Percentiles rank a stretch among this genome's conserved stretches.
Evolutionary conservation across 2,329 filamentous ascomycete genomes (phyloP).

Genomic region (Malbranchea cinnamomea): DNA sequence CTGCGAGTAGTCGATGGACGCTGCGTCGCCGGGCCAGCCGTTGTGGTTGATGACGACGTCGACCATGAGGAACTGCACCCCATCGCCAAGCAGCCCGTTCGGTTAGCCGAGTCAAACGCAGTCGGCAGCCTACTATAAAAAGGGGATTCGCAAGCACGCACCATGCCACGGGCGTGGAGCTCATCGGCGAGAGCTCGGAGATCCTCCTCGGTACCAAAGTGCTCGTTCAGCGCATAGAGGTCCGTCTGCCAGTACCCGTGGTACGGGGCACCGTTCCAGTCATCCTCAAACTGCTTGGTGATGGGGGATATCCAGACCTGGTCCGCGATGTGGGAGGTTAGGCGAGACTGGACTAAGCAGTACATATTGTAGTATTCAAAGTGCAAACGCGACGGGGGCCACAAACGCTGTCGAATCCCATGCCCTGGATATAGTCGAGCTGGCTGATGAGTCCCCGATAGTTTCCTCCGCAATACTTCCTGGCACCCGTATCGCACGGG

Average conservation of each 20-base stretch:
- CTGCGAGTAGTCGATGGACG: slow-evolving; percentile 40
- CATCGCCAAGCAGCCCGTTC: background rate
- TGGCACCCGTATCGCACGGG: slow-evolving; percentile 17
- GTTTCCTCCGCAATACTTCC: slow-evolving; percentile 36
- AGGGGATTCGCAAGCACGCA: background rate
- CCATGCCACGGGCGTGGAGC: slow-evolving; percentile 32
- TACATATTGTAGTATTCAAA: slow-evolving; percentile 8
- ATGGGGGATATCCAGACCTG: slow-evolving; percentile 29
- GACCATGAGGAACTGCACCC: slow-evolving; percentile 33
- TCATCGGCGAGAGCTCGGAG: slow-evolving; percentile 31
- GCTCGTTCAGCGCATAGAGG: slow-evolving; percentile 33
- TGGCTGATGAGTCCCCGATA: slow-evolving; percentile 34
- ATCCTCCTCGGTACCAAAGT: slow-evolving; percentile 35
- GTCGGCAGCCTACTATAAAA: slow-evolving; percentile 2
- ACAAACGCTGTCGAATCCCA: slow-evolving; percentile 37
- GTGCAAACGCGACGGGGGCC: slow-evolving; percentile 18
- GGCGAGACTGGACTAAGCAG: slow-evolving; percentile 8
- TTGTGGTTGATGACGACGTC: slow-evolving; percentile 38
- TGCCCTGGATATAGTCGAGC: slow-evolving; percentile 36
- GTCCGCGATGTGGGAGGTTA: background rate
- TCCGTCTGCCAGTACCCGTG: slow-evolving; percentile 38
- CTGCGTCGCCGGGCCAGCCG: slow-evolving; percentile 31
- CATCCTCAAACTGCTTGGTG: slow-evolving; percentile 23
- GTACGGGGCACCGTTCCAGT: slow-evolving; percentile 32
- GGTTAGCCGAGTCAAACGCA: too few relatives aligned